phyloP scores from a whole-genome alignment of 768 basidiomycete species.

The Saitozyma sp. region DNA sequence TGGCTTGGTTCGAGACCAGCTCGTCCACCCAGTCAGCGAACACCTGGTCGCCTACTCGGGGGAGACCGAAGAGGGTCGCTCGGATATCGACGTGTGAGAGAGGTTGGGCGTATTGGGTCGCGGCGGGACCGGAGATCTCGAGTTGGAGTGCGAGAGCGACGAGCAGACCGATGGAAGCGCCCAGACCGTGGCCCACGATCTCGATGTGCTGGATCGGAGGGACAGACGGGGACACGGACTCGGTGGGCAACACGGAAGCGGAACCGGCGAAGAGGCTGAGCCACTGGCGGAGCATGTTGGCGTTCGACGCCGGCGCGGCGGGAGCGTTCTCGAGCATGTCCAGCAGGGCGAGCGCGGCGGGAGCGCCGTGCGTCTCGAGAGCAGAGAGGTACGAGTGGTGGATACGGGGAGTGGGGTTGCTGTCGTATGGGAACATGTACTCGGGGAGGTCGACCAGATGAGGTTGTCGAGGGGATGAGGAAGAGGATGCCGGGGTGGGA shows the following conservation, averaged over 20 bases:
- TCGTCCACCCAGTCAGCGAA: slow-evolving; percentile 37
- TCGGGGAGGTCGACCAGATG: slow-evolving; percentile 28
- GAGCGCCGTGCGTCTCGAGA: slow-evolving; percentile 27
- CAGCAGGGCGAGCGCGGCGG: slow-evolving; percentile 26
- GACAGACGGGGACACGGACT: background rate
- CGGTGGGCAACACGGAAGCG: background rate
- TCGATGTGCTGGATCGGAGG: slow-evolving; percentile 31
- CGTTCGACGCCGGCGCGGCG: slow-evolving; percentile 6
- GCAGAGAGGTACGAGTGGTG: slow-evolving; percentile 28
- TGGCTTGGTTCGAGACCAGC: slow-evolving; percentile 1
- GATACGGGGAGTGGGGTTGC: slow-evolving; percentile 22
- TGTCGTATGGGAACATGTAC: slow-evolving; percentile 25
- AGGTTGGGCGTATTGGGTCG: slow-evolving; percentile 11
- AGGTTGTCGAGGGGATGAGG: background rate
- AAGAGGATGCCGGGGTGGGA: background rate
- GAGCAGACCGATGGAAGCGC: slow-evolving; percentile 33
- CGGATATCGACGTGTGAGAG: slow-evolving; percentile 23
- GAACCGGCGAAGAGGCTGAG: slow-evolving; percentile 7
- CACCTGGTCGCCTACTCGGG: slow-evolving; percentile 36
- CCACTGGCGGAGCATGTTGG: slow-evolving; percentile 16
- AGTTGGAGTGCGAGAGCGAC: slow-evolving; percentile 32
- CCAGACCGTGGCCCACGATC: slow-evolving; percentile 45
- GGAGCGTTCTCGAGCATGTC: slow-evolving; percentile 31
- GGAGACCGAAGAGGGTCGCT: slow-evolving; percentile 33
- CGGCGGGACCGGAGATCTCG: slow-evolving; percentile 20